phyloP scores from a whole-genome alignment of 2,329 filamentous ascomycete species.

The Venturiaceae sp. region DNA sequence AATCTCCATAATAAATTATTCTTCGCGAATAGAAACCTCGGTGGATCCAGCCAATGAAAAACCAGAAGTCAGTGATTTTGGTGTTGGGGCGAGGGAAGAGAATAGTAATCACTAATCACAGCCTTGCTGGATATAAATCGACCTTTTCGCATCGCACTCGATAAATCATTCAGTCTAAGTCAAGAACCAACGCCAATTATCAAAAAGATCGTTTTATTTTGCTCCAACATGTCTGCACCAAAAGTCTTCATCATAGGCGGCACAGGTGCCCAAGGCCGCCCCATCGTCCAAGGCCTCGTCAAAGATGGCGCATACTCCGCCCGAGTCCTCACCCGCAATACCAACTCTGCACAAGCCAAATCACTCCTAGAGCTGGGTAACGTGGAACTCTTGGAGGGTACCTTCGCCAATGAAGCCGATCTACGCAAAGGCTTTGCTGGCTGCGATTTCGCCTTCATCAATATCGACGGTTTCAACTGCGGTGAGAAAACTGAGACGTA shows the following conservation, averaged over 20 bases:
- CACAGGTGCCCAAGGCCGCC: constrained; percentile 18
- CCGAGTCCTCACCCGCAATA: constrained; percentile 39
- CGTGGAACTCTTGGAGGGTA: constrained; percentile 39
- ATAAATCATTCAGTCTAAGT: background rate
- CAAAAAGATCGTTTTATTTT: too few relatives aligned
- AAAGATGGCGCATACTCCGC: constrained; percentile 33
- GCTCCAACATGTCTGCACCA: background rate
- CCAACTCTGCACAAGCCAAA: constrained; percentile 30
- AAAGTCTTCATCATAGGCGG: constrained; percentile 17
- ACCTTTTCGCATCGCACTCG: background rate
- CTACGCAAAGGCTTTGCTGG: constrained; percentile 35
- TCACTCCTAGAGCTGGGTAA: constrained; percentile 29
- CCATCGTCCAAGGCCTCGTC: constrained; percentile 15
- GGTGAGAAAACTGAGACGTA: constrained; percentile 44
- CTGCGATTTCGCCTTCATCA: constrained; percentile 42
- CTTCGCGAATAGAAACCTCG: too few relatives aligned
- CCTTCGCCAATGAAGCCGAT: constrained; percentile 34
- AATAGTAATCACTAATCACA: background rate
- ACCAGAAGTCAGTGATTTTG: background rate
- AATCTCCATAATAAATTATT: too few relatives aligned
- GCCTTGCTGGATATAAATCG: background rate
- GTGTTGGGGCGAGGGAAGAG: background rate
- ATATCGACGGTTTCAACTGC: constrained; percentile 44
- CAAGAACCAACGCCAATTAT: too few relatives aligned
- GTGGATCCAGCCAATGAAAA: background rate